Conservation (phyloP, 768 basidiomycete species). For the Mycena alexandri region DNA sequence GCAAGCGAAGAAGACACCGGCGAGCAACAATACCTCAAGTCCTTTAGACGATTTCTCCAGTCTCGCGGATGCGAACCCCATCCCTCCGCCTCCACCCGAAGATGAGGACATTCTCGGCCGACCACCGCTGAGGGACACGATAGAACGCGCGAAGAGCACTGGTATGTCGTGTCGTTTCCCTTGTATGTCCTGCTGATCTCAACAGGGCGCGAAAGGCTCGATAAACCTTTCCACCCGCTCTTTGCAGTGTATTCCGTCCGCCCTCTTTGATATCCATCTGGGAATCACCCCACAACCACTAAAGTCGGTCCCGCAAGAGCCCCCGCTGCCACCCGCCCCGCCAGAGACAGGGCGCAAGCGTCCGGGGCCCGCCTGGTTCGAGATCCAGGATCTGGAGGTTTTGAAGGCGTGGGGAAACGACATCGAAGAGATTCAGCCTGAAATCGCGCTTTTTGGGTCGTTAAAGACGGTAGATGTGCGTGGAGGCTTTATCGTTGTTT, state of each 20-base stretch:
- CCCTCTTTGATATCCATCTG: constrained; percentile 84
- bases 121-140: constrained; percentile 77
- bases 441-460: constrained; percentile 87
- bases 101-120: constrained; percentile 73
- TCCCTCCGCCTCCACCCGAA: constrained; percentile 46
- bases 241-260: constrained; percentile 80
- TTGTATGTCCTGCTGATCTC: constrained; percentile 55
- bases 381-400: constrained; percentile 81
- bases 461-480: constrained; percentile 85
- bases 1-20: constrained; percentile 75
- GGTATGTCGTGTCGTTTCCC: constrained; percentile 61
- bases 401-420: constrained; percentile 87
- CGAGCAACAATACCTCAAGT: constrained; percentile 38
- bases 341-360: constrained; percentile 56
- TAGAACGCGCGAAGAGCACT: constrained; percentile 82
- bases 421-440: constrained; percentile 82
- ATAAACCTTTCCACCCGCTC: constrained; percentile 83
- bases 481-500: constrained; percentile 22
- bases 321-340: constrained; percentile 55
- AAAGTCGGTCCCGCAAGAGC: constrained; percentile 73
- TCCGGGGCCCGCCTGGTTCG: constrained; percentile 78
- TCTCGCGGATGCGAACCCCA: constrained; percentile 65
- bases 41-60: constrained; percentile 53
- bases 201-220: constrained; percentile 69
- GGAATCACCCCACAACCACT: constrained; percentile 80